Percentiles rank a stretch among this genome's conserved stretches.
These are phyloP conservation scores for Wickerhamiella vanderwaltii DNA, from an alignment of 805 yeast species.

Conservation along the genomic window DNA sequence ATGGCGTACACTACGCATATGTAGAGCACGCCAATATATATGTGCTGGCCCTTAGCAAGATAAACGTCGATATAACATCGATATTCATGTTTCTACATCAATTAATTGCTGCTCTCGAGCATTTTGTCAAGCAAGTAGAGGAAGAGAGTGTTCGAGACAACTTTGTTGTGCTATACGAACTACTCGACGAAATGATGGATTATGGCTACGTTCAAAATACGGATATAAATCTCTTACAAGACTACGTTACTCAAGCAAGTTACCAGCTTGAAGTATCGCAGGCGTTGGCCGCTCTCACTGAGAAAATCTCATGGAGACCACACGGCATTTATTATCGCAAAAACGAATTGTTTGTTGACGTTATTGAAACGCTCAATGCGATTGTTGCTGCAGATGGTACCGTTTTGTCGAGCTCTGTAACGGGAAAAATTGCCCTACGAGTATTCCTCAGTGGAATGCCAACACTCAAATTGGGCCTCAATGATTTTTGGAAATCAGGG, in stretches of 20 bases:
- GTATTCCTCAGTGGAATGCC: constrained; percentile 90
- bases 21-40: constrained; percentile 40
- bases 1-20: constrained; percentile 46
- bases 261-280: constrained; percentile 33
- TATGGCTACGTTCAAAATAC: constrained; percentile 79
- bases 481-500: constrained; percentile 27
- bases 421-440: constrained; percentile 61
- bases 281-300: constrained; percentile 64
- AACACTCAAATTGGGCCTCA: constrained; percentile 58
- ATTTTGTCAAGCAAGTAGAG: constrained; percentile 39
- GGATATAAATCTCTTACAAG: constrained; percentile 63
- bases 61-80: constrained; percentile 41
- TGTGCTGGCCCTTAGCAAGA: constrained; percentile 26
- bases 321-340: constrained; percentile 79
- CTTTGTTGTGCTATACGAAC: constrained; percentile 59
- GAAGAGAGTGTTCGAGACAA: constrained; percentile 59
- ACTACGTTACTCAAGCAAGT: constrained; percentile 54
- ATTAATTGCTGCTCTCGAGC: constrained; percentile 34
- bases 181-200: constrained; percentile 84
- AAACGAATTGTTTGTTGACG: constrained; percentile 83
- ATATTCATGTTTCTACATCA: constrained; percentile 43
- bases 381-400: constrained; percentile 47
- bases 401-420: constrained; percentile 53
- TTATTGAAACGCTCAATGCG: constrained; percentile 61
- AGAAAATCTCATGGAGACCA: constrained; percentile 80